These are phyloP conservation scores for Nicotiana benthamiana DNA, from an alignment of 257 asterid species.

Conservation along the genomic window DNA sequence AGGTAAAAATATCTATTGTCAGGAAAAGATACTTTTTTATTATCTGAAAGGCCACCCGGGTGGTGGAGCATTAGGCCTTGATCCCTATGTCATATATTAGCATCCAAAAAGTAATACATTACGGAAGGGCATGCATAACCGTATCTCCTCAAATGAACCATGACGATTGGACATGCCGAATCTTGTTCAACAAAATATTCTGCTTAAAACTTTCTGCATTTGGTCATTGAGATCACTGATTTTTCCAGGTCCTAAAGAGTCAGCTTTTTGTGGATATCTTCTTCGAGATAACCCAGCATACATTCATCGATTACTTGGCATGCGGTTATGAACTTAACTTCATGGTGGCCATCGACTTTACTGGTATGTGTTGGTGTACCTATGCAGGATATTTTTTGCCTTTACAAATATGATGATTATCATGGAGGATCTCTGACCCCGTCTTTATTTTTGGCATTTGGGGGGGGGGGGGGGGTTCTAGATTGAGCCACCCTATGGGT, in stretches of 20 bases:
- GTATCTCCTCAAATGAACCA: no score
- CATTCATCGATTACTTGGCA: constrained; percentile 89
- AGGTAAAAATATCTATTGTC: constrained; percentile 34
- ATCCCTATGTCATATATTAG: no score
- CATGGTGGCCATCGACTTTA: constrained; percentile 98
- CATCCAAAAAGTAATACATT: no score
- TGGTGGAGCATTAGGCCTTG: no score
- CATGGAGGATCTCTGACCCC: background rate
- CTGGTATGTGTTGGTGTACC: constrained; percentile 43
- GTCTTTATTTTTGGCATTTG: background rate
- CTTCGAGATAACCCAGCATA: constrained; percentile 63
- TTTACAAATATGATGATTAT: background rate
- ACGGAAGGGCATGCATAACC: no score
- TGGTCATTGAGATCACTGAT: background rate
- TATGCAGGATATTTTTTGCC: background rate
- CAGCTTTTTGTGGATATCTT: constrained; percentile 76
- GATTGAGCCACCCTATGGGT: background rate
- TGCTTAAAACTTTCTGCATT: background rate
- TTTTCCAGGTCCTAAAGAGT: constrained; percentile 67
- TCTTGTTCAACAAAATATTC: background rate
- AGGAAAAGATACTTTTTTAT: background rate
- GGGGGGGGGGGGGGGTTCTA: background rate
- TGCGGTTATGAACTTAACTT: constrained; percentile 93
- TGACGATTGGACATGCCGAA: no score
- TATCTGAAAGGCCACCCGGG: no score